Evolutionary conservation across 305 asterid species (phyloP), one percentile per base, ranked within the genome.

Genomic region (Fraxinus xanthoxyloides): DNA sequence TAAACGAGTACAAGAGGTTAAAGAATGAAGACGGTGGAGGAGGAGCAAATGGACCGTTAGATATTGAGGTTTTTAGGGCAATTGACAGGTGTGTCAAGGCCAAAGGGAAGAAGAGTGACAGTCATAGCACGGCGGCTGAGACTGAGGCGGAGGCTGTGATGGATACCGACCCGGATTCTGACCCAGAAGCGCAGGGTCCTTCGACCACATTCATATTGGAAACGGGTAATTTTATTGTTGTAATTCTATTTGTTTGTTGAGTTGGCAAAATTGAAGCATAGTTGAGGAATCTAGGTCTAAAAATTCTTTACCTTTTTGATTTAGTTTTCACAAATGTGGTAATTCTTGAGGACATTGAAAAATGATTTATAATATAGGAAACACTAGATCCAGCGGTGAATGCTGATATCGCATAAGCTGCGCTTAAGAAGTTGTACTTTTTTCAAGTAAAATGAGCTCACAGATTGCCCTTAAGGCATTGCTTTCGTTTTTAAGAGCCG

Each of bases 161-260:
- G 90, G 94, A 85, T 80, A 89, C 95, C 1, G 94, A 92, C 35
- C 93, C 89, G 72, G 97, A 90, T 79, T 81, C 91, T 51, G 98
- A 91, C 82, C 87, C 89, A 84, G 94, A 90, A 51, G 91, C 86
- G 40, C 90, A 59, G 87, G 87, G 85, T 12, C 83, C 61, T 8
- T 83, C 77, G 28, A 59, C 76, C 40, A 74, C 78, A 78, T 79
- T 88, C 70, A 63, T 87, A 28, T 59, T 81, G 35, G 85, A 85
- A 82, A 85, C 88, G 2, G 97, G 95, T 89, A 89, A 38, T 56
- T 24, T 79, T 65, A 21, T 59, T 59, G 28, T 59, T 61, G 72
- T 61, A 61, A 15, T 61, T 61, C 31, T 67, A 67, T 67, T 67
- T 65, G 72, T 65, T 65, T 26, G n/a, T 59, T 65, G 35, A 65